Conservation (phyloP, 2,329 filamentous ascomycete species). For the Clarireedia sp. region DNA sequence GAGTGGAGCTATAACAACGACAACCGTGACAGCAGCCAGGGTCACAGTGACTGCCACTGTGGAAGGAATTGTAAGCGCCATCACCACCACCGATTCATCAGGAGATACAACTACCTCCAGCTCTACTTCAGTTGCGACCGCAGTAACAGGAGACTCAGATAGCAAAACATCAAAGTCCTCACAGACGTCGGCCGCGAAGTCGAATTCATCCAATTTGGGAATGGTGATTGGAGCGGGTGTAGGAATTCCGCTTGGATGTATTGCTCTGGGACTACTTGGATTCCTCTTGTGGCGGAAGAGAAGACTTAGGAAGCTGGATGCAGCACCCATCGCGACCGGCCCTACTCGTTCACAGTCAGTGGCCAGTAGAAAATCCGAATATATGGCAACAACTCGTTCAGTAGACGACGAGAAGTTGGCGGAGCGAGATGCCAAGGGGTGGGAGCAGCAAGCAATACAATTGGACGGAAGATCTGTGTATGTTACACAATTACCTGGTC, state of each 20-base stretch:
- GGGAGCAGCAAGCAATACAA: background rate
- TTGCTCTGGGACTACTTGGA: background rate
- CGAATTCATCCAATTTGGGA: background rate
- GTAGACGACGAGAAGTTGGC: background rate
- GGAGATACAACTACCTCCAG: background rate
- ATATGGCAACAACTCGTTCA: background rate
- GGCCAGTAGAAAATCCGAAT: background rate
- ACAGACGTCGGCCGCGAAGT: background rate
- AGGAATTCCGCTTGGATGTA: background rate
- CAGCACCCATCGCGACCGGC: background rate
- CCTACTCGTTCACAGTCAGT: background rate
- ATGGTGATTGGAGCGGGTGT: background rate
- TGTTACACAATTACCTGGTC: background rate
- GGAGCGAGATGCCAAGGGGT: background rate
- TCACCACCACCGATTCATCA: background rate
- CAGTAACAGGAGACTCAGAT: background rate
- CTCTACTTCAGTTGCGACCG: background rate
- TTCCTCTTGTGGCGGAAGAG: background rate
- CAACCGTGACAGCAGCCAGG: background rate
- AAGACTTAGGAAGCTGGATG: background rate
- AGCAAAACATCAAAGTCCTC: background rate
- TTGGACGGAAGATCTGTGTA: background rate
- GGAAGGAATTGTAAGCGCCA: background rate
- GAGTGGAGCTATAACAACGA: background rate
- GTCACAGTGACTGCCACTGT: background rate